These are phyloP conservation scores for Roridomyces roridus DNA, from an alignment of 768 basidiomycete species.

Conservation along the genomic window DNA sequence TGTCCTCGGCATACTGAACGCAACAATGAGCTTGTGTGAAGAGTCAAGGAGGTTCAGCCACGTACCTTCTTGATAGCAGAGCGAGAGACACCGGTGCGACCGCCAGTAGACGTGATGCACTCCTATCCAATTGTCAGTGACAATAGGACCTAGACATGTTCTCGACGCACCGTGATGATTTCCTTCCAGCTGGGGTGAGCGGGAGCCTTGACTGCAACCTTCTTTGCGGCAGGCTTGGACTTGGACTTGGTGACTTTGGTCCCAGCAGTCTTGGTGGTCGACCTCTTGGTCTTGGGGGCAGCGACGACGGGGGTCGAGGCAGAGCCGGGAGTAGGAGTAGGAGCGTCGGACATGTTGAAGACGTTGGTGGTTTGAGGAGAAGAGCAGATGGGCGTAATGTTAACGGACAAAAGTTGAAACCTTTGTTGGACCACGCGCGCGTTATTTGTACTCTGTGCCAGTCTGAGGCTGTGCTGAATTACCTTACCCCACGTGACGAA, in stretches of 20 bases:
- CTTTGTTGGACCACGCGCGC: too few relatives aligned
- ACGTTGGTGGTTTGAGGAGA: neutral
- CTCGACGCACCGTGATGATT: constrained; percentile 51
- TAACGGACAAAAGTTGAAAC: neutral
- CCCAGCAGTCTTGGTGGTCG: neutral
- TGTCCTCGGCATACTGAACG: constrained; percentile 79
- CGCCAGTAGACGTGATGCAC: constrained; percentile 69
- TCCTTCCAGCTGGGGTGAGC: constrained; percentile 62
- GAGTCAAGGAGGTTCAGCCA: neutral
- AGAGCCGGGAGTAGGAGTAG: neutral
- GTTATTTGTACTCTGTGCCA: too few relatives aligned
- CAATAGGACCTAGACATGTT: neutral
- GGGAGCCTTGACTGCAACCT: constrained; percentile 29
- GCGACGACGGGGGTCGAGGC: neutral
- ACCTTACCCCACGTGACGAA: too few relatives aligned
- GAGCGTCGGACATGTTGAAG: constrained; percentile 20
- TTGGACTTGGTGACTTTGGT: constrained; percentile 40
- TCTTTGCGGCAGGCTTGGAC: constrained; percentile 34
- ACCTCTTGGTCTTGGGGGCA: constrained; percentile 1
- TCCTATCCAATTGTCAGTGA: constrained; percentile 52
- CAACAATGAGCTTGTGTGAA: constrained; percentile 24
- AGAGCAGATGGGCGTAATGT: too few relatives aligned
- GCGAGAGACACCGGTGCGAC: constrained; percentile 76
- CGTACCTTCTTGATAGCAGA: constrained; percentile 80
- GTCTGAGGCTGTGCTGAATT: too few relatives aligned